These are phyloP conservation scores for Ogataea salicorniae DNA, from an alignment of 805 yeast genomes.

Conservation along the genomic window DNA sequence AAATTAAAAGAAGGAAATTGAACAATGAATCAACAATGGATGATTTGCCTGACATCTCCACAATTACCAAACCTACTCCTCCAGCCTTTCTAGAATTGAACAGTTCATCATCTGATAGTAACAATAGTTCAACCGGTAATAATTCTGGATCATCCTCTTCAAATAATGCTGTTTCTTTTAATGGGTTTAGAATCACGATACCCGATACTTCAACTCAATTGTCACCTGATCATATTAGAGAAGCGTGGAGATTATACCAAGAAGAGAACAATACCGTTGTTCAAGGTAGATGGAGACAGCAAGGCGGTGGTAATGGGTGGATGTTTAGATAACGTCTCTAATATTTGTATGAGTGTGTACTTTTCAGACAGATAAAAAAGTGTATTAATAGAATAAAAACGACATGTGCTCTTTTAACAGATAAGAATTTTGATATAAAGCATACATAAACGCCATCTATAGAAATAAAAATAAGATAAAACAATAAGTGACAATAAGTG, in stretches of 20 bases:
- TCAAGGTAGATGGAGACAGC: conserved; percentile 59
- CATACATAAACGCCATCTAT: too few relatives aligned
- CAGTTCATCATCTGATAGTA: neutral
- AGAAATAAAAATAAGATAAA: too few relatives aligned
- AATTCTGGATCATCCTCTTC: neutral
- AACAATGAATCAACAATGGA: conserved; percentile 35
- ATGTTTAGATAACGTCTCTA: conserved; percentile 46
- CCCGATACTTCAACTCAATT: conserved; percentile 49
- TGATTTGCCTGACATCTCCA: conserved; percentile 24
- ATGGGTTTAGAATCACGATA: conserved; percentile 16
- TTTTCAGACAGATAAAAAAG: too few relatives aligned
- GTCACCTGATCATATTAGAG: conserved; percentile 78
- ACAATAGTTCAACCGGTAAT: conserved; percentile 2
- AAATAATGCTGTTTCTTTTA: conserved; percentile 7
- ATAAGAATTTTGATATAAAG: too few relatives aligned
- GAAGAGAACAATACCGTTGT: conserved; percentile 62
- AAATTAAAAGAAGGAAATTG: conserved; percentile 33
- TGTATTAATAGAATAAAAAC: too few relatives aligned
- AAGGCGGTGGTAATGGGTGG: conserved; percentile 67
- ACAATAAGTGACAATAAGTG: too few relatives aligned
- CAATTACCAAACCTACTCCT: conserved; percentile 22
- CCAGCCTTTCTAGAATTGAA: conserved; percentile 7
- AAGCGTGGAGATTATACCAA: conserved; percentile 79
- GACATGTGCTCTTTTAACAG: too few relatives aligned
- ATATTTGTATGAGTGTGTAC: neutral